Base-by-base conservation (phyloP, 805 yeast species). In the Metschnikowia henanensis region DNA sequence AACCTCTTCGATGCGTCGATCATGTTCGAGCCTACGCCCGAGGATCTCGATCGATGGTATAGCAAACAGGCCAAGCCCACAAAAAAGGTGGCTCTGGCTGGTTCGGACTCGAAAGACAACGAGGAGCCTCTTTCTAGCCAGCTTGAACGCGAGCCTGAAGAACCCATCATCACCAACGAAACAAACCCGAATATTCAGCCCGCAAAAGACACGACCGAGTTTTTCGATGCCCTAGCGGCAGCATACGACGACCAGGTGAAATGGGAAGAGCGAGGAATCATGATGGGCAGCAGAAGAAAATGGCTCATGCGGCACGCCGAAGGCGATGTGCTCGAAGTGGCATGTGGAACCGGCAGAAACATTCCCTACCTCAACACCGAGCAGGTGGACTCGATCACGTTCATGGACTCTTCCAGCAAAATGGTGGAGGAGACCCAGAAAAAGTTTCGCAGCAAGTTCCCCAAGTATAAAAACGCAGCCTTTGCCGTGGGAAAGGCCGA, bases 341-440 rank as follows among this genome's bases (percentile, higher is more conserved):
- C 97, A 0, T 87, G 95, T 59, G 99, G 99, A 46, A 94, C 99
- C 0, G 98, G 99, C 6, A 77, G 98, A 64, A 94, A 94, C 60
- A 77, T 92, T 44, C 82, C 84, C 37, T 91, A 84, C 60, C 65
- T 89, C 53, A 76, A 83, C 41, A 45, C 50, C 1, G 72, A 77
- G 1, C 60, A 70, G 21, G 67, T 92, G 23, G 73, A 76, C 37
- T 85, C 96, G 0, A 77, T 88, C 30, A 92, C 98, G 0, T 88
- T 87, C 55, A 65, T 91, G 37, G 99, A 94, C 62, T 77, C 97
- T 1, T 86, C 97, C 0, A 61, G 72, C 35, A 81, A 84, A 45
- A 94, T 94, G 99, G 81, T 94, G 69, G 87, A 85, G 52, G 75
- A 83, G 10, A 77, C 97, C 0, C 77, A 80, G 55, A 75, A 80